Base-by-base conservation (phyloP, 768 basidiomycete genomes). In the Suillus luteus region DNA sequence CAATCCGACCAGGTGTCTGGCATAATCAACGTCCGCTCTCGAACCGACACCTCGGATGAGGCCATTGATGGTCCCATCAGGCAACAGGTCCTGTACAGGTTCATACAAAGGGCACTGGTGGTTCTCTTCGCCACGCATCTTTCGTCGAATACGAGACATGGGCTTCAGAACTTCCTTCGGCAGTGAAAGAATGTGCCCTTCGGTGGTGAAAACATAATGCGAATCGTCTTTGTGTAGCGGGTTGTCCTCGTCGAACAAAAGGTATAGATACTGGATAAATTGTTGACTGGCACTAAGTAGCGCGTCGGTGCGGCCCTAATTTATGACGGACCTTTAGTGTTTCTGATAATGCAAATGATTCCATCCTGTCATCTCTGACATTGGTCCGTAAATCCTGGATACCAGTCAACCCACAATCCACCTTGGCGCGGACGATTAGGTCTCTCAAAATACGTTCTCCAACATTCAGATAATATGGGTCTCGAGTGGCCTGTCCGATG, bases 281-380 rank as follows among this genome's bases (percentile, higher is more conserved):
- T 33, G 24, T 60, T 27, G 41, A 55, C 72, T 44, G 64, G 61
- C 33, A 62, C 15, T 19, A 59, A 8, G n/a, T 55, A 37, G 27
- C n/a, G 19, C 22, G 14, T n/a, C 7, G 64, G 60, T 3, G 14
- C 41, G 37, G 17, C 19, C 6, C 19, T 11, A 3, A 17, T 14
- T 62, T 43, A 9, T 5, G 38, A 55, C 75, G 38, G 64, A 90
- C 94, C 83, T 96, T 96, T 55, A 97, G 78, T 0, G 95, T 95
- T 77, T 96, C 96, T 3, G 93, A 95, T 38, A 98, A 81, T n/a
- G 87, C 87, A 74, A 99, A 99, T 5, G 92, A 94, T 75, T 99
- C 97, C 97, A 99, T 99, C 64, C 96, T 85, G 70, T 99, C 94
- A 66, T 96, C 94, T 19, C 85, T 86, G 69, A 86, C 81, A 68